Base-by-base conservation (phyloP, 371 early-diverging fungal species). In the Apophysomyces variabilis region DNA sequence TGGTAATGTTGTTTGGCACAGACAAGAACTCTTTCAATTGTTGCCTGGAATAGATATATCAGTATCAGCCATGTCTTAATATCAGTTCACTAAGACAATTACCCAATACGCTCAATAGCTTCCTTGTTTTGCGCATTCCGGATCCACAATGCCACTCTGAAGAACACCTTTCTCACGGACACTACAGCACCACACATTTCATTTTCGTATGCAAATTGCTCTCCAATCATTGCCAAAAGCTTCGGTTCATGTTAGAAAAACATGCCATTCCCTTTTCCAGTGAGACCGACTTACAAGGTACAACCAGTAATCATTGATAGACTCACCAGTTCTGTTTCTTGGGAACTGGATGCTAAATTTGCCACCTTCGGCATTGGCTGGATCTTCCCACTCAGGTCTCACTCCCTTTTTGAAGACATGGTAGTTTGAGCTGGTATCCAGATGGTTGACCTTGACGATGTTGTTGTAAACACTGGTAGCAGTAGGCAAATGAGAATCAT, bases 371-470 rank as follows among this genome's bases (percentile, higher is more conserved):
- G 84, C 87, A 85, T 99, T 99, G 50, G 85, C 90, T n/a, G 90
- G 78, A 76, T 99, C 99, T 83, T 99, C 99, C 99, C 99, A 99
- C 91, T 93, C 93, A n/a, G 99, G 99, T 79, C 91, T 89, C 66
- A 99, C 88, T 38, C 96, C 98, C 66, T 93, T 86, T 80, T 96
- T 95, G 91, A 99, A 99, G 63, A 99, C 78, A 71, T 99, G 97
- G 75, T 96, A 95, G 85, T 98, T 96, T 57, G 96, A 88, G 47
- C 92, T 91, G 54, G 84, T 75, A 14, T 89, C 80, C 67, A 97
- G 80, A 54, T 94, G 92, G 57, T 87, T 86, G n/a, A 94, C 86
- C 66, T 89, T 89, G 67, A 89, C 83, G 56, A 96, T 85, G 75
- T 94, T 93, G 88, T 97, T 96, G 84, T 92, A 90, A 11, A 95